Conservation (phyloP, 148 eudicot species). For the Dysphania ambrosioides region DNA sequence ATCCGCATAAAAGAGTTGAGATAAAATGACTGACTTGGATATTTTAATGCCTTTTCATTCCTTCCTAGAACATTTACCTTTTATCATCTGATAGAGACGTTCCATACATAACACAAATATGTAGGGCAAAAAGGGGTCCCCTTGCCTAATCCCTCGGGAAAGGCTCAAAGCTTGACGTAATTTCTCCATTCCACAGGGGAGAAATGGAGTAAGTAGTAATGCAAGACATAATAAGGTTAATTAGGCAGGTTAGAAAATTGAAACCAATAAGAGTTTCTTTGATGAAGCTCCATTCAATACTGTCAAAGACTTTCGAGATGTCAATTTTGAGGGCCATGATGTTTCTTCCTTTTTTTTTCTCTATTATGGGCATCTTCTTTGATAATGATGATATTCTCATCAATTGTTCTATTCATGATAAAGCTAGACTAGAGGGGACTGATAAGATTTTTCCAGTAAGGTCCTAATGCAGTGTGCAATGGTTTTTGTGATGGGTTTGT, state of each 20-base stretch:
- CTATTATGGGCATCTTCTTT: neutral
- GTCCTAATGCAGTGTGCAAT: neutral
- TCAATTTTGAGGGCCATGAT: neutral
- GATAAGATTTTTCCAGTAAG: neutral
- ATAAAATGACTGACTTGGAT: no score
- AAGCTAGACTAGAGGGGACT: neutral
- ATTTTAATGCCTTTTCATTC: no score
- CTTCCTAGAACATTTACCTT: no score
- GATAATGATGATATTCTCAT: neutral
- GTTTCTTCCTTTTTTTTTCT: neutral
- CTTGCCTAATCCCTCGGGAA: neutral
- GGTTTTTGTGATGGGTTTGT: neutral
- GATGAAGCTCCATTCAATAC: neutral
- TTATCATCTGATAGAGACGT: no score
- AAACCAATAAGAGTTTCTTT: neutral
- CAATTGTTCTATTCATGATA: neutral
- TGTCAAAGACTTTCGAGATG: neutral
- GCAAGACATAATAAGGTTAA: neutral
- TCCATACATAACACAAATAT: neutral
- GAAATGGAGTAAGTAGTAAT: neutral
- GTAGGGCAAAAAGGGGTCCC: neutral
- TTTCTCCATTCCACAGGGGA: neutral
- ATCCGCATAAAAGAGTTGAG: no score
- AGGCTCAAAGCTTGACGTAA: fast-evolving
- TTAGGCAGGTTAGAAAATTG: fast-evolving